Base-by-base conservation (phyloP, 169 alveolate species). In the Plasmodium malariae region DNA sequence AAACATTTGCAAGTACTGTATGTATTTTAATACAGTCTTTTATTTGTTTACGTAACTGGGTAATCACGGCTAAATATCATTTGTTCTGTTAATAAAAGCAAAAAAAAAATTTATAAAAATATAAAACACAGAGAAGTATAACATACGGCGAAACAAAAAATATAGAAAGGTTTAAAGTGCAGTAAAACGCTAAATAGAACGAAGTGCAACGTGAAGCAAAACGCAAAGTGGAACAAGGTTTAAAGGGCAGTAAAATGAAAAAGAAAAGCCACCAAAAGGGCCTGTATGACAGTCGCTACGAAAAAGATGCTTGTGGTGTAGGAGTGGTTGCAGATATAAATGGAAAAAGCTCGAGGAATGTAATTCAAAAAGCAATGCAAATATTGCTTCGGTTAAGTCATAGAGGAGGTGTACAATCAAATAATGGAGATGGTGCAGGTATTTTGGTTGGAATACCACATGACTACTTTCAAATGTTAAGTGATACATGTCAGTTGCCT, bases 291-390 rank as follows among this genome's bases (percentile, higher is more conserved):
- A 88, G 91, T 0, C 49, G 91, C 40, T 26, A 71, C 34, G 96
- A 93, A 73, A 74, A 73, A 14, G 96, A 93, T 48, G 92, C 96
- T 14, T 93, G 96, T 57, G 96, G 96, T 36, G 94, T 93, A 14
- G 96, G 96, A 3, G 94, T 89, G 1, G 93, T 91, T 32, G 92
- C 92, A 70, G 94, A 88, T 55, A 88, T 93, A n/a, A 49, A 70
- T 59, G 91, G 73, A 32, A 83, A 83, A 59, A 37, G 70, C 28
- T 88, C 95, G 11, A 92, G 95, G 62, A 88, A 63, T 85, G 76
- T 89, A 12, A 67, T 93, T 59, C 88, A 88, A 3, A 92, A 93
- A 49, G 96, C 95, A 14, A 32, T 87, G 19, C 92, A 93, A 86
- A 89, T 89, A 37, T 67, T 93, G 14, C 71, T 85, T 6, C 74